Conservation (phyloP, 2,329 filamentous ascomycete genomes). For the Paramyrothecium sp. region DNA sequence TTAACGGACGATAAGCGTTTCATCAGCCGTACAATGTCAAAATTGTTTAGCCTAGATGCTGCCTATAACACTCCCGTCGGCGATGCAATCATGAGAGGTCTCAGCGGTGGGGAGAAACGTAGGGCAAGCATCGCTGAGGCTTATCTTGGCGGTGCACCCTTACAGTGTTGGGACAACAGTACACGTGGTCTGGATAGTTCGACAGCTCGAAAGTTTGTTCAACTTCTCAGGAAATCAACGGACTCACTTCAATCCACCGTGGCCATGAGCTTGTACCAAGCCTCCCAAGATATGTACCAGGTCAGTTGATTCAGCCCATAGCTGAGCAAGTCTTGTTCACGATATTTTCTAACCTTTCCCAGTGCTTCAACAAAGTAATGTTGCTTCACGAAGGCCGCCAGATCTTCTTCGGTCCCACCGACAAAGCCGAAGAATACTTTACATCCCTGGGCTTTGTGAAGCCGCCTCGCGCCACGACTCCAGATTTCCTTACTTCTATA, state of each 20-base stretch:
- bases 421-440: slow-evolving; percentile 59
- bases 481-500: slow-evolving; percentile 69
- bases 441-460: slow-evolving; percentile 27
- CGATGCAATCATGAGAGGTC: slow-evolving; percentile 53
- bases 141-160: slow-evolving; percentile 41
- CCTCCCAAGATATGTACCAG: slow-evolving; percentile 46
- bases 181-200: slow-evolving; percentile 60
- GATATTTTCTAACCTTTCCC: slow-evolving; percentile 43
- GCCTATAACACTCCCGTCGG: slow-evolving; percentile 60
- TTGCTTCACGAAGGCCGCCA: slow-evolving; percentile 65
- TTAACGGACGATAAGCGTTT: background rate
- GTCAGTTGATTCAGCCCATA: no score
- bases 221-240: slow-evolving; percentile 55
- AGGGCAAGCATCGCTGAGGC: slow-evolving; percentile 69
- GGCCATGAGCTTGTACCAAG: slow-evolving; percentile 1
- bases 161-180: slow-evolving; percentile 68
- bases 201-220: slow-evolving; percentile 61
- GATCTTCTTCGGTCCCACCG: slow-evolving; percentile 59
- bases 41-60: slow-evolving; percentile 63
- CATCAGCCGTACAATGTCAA: slow-evolving; percentile 17
- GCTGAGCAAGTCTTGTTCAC: no score
- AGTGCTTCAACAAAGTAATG: slow-evolving; percentile 64
- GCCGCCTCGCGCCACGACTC: slow-evolving; percentile 54
- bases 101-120: slow-evolving; percentile 59
- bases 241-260: slow-evolving; percentile 45